Evolutionary conservation across 108 stramenopile species (phyloP), one percentile per base, ranked within the genome.

Genomic region (Nitzschia putrida): DNA sequence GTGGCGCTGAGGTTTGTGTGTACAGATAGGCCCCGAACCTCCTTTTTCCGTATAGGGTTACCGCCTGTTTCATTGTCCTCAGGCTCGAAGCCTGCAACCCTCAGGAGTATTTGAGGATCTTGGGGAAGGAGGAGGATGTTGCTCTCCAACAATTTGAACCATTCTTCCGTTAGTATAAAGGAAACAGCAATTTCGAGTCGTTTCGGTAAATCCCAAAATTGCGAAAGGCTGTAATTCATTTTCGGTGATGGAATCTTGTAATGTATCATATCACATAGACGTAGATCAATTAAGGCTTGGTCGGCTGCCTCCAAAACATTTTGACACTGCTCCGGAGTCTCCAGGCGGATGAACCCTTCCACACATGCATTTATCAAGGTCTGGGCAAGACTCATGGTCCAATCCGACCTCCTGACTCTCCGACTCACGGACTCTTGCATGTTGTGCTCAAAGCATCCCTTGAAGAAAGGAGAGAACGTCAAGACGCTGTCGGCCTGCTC

Each of bases 211-310:
- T 51, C 4, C 29, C 29, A 34, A 4, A 72, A 53, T 12, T 57
- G 40, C 3, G 40, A 22, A 61, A 72, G 63, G 13, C 53, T 14
- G 39, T 41, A 53, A 8, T 39, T n/a, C 23, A n/a, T 45, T 11
- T 16, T 41, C 8, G 57, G 52, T 3, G 29, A 37, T 39, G 71
- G 50, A 53, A 63, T 61, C 21, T 54, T 52, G 52, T 72, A 72
- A 23, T 72, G 61, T 0, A 72, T 22, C 29, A 72, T 25, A 43
- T 25, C 63, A 29, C 55, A 72, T 12, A 72, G 26, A 3, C 71
- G 71, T 10, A 72, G 34, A 47, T 72, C 71, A 24, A 61, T 57
- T 39, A 61, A 25, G 13, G 71, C 59, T 42, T 72, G 60, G 38
- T 72, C 71, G n/a, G 52, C 61, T 11, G 71, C 71, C 18, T 25